phyloP scores from a whole-genome alignment of 1,284 basidiomycete species.

The Moesziomyces globuligerus region DNA sequence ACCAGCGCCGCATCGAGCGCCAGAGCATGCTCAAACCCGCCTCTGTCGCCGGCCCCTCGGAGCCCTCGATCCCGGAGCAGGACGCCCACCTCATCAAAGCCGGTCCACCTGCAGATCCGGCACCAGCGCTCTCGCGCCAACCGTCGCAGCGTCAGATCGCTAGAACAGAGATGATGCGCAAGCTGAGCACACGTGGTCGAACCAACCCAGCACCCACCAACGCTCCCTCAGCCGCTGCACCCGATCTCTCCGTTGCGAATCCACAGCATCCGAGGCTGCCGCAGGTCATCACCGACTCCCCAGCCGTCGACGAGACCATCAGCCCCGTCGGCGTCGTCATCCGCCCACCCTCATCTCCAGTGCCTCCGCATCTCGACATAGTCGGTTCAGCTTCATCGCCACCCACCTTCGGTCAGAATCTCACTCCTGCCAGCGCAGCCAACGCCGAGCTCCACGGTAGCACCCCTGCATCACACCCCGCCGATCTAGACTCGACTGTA shows the following conservation, averaged over 20 bases:
- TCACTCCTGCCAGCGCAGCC: conserved; percentile 18
- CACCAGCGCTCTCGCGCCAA: conserved; percentile 26
- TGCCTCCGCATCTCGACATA: conserved; percentile 19
- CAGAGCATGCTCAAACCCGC: conserved; percentile 34
- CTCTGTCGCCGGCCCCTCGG: not conserved
- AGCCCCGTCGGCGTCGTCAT: conserved; percentile 37
- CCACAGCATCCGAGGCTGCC: conserved; percentile 12
- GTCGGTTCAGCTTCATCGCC: conserved; percentile 1
- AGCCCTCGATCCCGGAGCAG: conserved; percentile 11
- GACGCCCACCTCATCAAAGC: not conserved
- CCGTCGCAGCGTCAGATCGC: conserved; percentile 54
- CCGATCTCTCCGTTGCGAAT: not conserved
- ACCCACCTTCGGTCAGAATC: conserved; percentile 18
- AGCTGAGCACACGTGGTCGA: conserved; percentile 50
- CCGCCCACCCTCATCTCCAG: conserved; percentile 38
- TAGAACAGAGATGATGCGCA: conserved; percentile 57
- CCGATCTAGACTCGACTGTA: not conserved
- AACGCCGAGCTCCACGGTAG: not conserved
- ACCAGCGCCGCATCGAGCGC: conserved; percentile 35
- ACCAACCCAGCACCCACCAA: conserved; percentile 5
- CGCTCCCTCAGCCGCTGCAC: conserved; percentile 1
- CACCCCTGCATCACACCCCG: not conserved
- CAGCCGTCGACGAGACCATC: conserved; percentile 43
- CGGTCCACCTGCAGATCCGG: conserved; percentile 5
- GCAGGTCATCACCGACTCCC: conserved; percentile 30